Conservation (phyloP, 108 stramenopile genomes). For the Skeletonema costatum region DNA sequence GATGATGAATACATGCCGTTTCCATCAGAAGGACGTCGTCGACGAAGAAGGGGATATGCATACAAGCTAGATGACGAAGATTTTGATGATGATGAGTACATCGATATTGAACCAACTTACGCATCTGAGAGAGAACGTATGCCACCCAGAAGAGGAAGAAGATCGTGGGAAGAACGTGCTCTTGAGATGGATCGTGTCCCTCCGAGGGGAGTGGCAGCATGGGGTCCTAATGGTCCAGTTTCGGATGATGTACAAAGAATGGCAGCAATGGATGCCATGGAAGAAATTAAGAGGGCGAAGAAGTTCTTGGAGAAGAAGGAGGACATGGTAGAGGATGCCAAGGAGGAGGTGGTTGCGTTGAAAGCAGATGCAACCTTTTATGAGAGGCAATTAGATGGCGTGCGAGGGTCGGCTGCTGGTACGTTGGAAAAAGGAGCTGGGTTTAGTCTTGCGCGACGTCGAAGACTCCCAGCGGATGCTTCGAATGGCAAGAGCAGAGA, state of each 20-base stretch:
- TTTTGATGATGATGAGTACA: slow-evolving; percentile 46
- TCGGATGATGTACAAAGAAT: slow-evolving; percentile 59
- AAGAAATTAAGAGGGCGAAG: slow-evolving; percentile 65
- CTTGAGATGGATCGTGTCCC: slow-evolving; percentile 79
- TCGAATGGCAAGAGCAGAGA: slow-evolving; percentile 59
- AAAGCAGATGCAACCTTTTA: slow-evolving; percentile 58
- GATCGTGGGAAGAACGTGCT: slow-evolving; percentile 76
- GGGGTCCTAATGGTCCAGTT: slow-evolving; percentile 76
- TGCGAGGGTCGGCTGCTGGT: slow-evolving; percentile 22
- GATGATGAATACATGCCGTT: slow-evolving; percentile 5
- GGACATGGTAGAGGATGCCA: slow-evolving; percentile 55
- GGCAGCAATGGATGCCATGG: slow-evolving; percentile 71
- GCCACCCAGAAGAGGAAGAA: slow-evolving; percentile 13
- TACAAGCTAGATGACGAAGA: slow-evolving; percentile 51
- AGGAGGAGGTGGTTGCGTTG: slow-evolving; percentile 68
- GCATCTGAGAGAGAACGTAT: slow-evolving; percentile 27
- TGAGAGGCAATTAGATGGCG: slow-evolving; percentile 36
- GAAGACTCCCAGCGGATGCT: slow-evolving; percentile 69
- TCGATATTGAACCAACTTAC: slow-evolving; percentile 25
- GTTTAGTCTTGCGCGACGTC: slow-evolving; percentile 64
- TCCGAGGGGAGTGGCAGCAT: slow-evolving; percentile 60
- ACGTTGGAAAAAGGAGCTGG: slow-evolving; percentile 40
- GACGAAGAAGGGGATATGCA: slow-evolving; percentile 65
- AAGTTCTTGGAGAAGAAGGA: slow-evolving; percentile 53
- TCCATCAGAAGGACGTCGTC: slow-evolving; percentile 21